Base-by-base conservation (phyloP, 2,329 filamentous ascomycete species). In the Botrytis medusae region DNA sequence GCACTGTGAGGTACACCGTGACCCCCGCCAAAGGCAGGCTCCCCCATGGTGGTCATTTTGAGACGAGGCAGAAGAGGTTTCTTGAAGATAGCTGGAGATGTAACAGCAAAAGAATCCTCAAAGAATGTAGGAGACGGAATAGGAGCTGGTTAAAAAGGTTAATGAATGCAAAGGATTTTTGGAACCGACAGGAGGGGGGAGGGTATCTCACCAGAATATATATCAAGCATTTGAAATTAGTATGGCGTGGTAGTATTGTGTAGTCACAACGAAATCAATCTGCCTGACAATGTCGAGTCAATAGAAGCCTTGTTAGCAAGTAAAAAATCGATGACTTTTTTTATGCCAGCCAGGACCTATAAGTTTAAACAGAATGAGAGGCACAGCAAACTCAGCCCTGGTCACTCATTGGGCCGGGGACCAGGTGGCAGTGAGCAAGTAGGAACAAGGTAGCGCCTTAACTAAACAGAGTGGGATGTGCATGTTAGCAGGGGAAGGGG, bases 361-460 rank as follows among this genome's bases (percentile, higher is more conserved):
- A 76, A 74, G 60, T 78, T 77, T 77, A 74, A 73, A 70, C 72
- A 74, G 44, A 71, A 68, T 62, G 51, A 64, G 77, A 64, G 77
- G 77, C 75, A 76, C 74, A 76, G 77, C 73, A 74, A 67, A 61
- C 74, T 75, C 74, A 75, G 75, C 74, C 76, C 68, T 72, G 77
- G 75, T 57, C 74, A 61, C 59, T 16, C 34, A 73, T 72, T 62
- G 32, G 76, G 72, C 62, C 73, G 59, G 57, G 32, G 57, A 57
- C 60, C 65, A 71, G 75, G 77, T 75, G 74, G 74, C 74, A 78
- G 76, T 75, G 73, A 74, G 60, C n/a, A 67, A 74, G 64, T n/a
- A 70, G 72, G 72, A 64, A 40, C 44, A 57, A 61, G 46, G 61
- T 70, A 60, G 69, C 63, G 62, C 63, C 34, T 68, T 69, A 48